Conservation (phyloP, 1,139 yeast species). For the Suhomyces atakaporum region DNA sequence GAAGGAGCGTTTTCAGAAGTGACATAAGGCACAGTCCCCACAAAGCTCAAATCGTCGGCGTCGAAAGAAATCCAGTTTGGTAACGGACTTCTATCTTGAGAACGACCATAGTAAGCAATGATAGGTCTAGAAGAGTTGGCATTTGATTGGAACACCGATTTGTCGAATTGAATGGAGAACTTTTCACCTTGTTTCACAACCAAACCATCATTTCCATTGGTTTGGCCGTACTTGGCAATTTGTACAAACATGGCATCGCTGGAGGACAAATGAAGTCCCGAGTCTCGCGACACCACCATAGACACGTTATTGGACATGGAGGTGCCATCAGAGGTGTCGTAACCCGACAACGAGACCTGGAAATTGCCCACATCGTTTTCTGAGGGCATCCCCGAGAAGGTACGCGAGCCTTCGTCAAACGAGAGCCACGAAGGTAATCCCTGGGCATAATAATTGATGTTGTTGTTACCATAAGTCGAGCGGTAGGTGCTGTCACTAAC, state of each 20-base stretch:
- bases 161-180: slow-evolving; percentile 64
- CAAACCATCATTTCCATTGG: slow-evolving; percentile 73
- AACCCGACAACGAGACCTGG: slow-evolving; percentile 58
- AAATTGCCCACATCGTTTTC: slow-evolving; percentile 44
- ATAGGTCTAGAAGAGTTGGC: slow-evolving; percentile 48
- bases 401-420: slow-evolving; percentile 62
- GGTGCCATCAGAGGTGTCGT: slow-evolving; percentile 56
- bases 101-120: slow-evolving; percentile 79
- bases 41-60: slow-evolving; percentile 60
- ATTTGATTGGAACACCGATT: slow-evolving; percentile 53
- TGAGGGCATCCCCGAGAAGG: slow-evolving; percentile 72
- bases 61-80: slow-evolving; percentile 88
- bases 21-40: slow-evolving; percentile 87
- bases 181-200: slow-evolving; percentile 69
- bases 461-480: slow-evolving; percentile 41
- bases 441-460: slow-evolving; percentile 55
- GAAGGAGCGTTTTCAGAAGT: slow-evolving; percentile 89
- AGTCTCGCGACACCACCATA: slow-evolving; percentile 57
- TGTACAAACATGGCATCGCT: slow-evolving; percentile 47
- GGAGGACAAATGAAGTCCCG: slow-evolving; percentile 51
- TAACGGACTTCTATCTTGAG: slow-evolving; percentile 78
- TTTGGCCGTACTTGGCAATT: slow-evolving; percentile 58
- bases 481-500: slow-evolving; percentile 73
- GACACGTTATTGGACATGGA: slow-evolving; percentile 49
- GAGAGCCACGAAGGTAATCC: slow-evolving; percentile 75